Percentiles rank a stretch among this genome's conserved stretches.
Conservation (phyloP, 176 grass and related monocot genomes). For the Thalia dealbata region DNA sequence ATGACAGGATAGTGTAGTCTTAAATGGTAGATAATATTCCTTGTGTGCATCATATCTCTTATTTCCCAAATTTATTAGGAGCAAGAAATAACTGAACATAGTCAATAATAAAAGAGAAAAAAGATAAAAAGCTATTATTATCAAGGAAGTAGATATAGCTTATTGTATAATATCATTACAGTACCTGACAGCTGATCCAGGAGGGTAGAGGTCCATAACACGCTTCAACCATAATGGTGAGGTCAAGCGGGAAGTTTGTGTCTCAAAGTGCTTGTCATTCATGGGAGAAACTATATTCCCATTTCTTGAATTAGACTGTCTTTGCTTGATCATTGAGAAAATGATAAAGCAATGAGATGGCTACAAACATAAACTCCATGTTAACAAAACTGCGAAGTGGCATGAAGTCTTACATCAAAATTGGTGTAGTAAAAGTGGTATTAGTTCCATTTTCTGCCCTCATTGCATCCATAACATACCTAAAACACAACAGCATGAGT, state of each 20-base stretch:
- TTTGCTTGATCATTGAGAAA: slow-evolving; percentile 97
- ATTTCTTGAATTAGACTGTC: slow-evolving; percentile 81
- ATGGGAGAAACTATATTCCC: slow-evolving; percentile 30
- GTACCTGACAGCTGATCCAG: slow-evolving; percentile 69
- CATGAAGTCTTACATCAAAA: slow-evolving; percentile 70
- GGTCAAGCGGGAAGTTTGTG: slow-evolving; percentile 26
- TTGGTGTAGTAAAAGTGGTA: slow-evolving; percentile 57
- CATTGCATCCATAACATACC: slow-evolving; percentile 68
- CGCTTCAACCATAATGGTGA: slow-evolving; percentile 50
- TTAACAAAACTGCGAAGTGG: slow-evolving; percentile 1
- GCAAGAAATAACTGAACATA: neutral
- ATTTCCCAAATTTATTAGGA: no score
- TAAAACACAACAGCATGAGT: slow-evolving; percentile 9
- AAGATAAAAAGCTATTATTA: neutral
- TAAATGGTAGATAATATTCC: neutral
- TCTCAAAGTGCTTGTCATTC: slow-evolving; percentile 32
- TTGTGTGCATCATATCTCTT: neutral
- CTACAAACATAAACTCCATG: neutral
- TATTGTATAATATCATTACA: neutral
- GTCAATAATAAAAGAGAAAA: neutral
- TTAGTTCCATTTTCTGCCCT: slow-evolving; percentile 47
- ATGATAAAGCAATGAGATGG: neutral
- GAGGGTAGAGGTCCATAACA: slow-evolving; percentile 68
- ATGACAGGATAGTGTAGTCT: neutral
- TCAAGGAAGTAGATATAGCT: neutral